phyloP scores from a whole-genome alignment of 176 grass and related monocot genomes.

The Bolboschoenus planiculmis region DNA sequence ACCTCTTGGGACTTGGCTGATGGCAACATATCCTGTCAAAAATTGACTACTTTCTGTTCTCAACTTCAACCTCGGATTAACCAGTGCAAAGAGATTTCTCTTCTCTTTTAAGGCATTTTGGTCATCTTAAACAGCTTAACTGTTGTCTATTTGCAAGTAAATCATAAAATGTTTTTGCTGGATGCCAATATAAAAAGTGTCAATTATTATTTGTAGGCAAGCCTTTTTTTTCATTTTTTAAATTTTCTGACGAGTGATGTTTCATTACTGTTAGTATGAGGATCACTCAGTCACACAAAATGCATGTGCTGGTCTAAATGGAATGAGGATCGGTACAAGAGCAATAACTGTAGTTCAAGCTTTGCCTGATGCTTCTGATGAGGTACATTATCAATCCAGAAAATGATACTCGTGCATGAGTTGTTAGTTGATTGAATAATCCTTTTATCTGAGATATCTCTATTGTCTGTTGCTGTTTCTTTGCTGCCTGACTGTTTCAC shows the following conservation, averaged over 20 bases:
- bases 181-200: not conserved
- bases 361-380: constrained; percentile 37
- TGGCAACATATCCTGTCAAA: not conserved
- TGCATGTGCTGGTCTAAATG: constrained; percentile 91
- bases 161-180: constrained; percentile 13
- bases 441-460: constrained; percentile 6
- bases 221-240: not conserved
- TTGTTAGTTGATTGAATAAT: constrained; percentile 26
- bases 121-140: not conserved
- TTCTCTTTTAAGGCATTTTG: not conserved
- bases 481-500: not conserved
- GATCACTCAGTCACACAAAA: constrained; percentile 74
- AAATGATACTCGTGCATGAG: constrained; percentile 8
- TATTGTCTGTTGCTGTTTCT: not conserved
- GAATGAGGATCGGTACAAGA: constrained; percentile 77
- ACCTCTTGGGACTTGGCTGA: not conserved
- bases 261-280: constrained; percentile 51
- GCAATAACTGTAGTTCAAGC: constrained; percentile 59
- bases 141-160: not conserved
- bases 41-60: not conserved
- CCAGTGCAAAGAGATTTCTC: not conserved
- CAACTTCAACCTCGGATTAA: not conserved
- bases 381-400: constrained; percentile 41
- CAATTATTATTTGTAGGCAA: not conserved
- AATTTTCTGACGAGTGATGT: constrained; percentile 1